These are phyloP conservation scores for Umbelopsis sp. DNA, from an alignment of 192 early-diverging fungal species.

Conservation along the genomic window DNA sequence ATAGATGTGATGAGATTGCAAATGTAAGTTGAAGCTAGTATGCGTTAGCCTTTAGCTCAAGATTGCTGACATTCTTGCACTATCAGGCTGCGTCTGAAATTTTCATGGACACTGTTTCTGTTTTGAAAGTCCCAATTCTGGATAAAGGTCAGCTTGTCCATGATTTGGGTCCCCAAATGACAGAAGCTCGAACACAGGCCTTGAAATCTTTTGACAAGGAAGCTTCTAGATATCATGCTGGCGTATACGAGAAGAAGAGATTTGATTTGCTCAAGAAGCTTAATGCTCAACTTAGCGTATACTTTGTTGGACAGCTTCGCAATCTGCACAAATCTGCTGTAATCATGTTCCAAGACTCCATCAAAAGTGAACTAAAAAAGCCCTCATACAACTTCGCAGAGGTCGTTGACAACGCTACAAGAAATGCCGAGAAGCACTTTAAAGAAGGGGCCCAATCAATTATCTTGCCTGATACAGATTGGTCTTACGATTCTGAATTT, in stretches of 20 bases:
- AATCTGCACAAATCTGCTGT: constrained; percentile 82
- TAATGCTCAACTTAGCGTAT: constrained; percentile 73
- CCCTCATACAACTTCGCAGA: constrained; percentile 63
- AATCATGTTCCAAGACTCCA: constrained; percentile 57
- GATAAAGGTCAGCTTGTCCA: constrained; percentile 80
- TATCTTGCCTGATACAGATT: constrained; percentile 69
- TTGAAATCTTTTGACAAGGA: constrained; percentile 83
- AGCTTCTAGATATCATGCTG: constrained; percentile 86
- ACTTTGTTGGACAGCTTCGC: constrained; percentile 85
- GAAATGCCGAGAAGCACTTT: constrained; percentile 53
- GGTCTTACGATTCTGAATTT: constrained; percentile 65
- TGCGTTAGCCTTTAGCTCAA: background rate
- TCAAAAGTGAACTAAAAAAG: constrained; percentile 26
- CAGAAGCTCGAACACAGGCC: constrained; percentile 57
- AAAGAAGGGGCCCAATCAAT: constrained; percentile 55
- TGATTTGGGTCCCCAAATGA: constrained; percentile 70
- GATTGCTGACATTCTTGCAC: background rate
- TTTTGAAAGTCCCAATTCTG: constrained; percentile 64
- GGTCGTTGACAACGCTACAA: constrained; percentile 53
- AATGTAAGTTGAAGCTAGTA: constrained; percentile 38
- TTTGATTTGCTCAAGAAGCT: constrained; percentile 78
- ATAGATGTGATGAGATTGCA: constrained; percentile 97
- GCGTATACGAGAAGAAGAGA: constrained; percentile 89
- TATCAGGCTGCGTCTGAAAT: constrained; percentile 62
- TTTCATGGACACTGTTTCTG: constrained; percentile 68